Base-by-base conservation (phyloP, 2,329 filamentous ascomycete species). In the Penicillium griseofulvum region DNA sequence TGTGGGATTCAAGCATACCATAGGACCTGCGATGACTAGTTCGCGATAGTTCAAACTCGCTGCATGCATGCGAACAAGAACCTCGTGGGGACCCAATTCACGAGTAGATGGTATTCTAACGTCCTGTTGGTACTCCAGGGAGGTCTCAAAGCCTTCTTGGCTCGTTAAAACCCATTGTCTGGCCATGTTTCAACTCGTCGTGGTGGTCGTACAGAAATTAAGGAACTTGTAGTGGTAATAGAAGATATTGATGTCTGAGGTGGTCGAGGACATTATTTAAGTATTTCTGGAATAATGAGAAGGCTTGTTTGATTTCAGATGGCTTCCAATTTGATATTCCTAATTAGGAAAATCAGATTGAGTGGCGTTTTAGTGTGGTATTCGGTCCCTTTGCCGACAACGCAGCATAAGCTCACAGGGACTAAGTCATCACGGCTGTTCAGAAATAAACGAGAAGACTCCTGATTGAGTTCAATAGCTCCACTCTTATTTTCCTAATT, bases 91-190 rank as follows among this genome's bases (percentile, higher is more conserved):
- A 5, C 36, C 43, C 26, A 58, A 19, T 24, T 49, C 33, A 8
- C 41, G 39, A 2, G 26, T 7, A 4, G 31, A 19, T 22, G 46
- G 36, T 22, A 49, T 36, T 3, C 19, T 39, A 5, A 49, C 4
- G 10, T 70, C 58, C 9, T 66, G 49, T 19, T 73, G 60, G 31
- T 71, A 74, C 42, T 71, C 58, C 12, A 74, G 67, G 0, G 72
- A 74, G 1, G 54, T 60, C 9, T 74, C 69, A 22, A 71, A 74
- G 49, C 71, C 72, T 17, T 69, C 59, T 49, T 75, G 72, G 54
- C 65, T 54, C 16, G 61, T 68, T 7, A 73, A 53, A 17, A 65
- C 64, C 70, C 71, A 74, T 49, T 67, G 69, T 52, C 68, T 56
- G 45, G 68, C 59, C 69, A 72, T 72, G 1, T 24, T 58, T 11